Conservation (phyloP, 164 flowering plant species). For the Amborella trichopoda region DNA sequence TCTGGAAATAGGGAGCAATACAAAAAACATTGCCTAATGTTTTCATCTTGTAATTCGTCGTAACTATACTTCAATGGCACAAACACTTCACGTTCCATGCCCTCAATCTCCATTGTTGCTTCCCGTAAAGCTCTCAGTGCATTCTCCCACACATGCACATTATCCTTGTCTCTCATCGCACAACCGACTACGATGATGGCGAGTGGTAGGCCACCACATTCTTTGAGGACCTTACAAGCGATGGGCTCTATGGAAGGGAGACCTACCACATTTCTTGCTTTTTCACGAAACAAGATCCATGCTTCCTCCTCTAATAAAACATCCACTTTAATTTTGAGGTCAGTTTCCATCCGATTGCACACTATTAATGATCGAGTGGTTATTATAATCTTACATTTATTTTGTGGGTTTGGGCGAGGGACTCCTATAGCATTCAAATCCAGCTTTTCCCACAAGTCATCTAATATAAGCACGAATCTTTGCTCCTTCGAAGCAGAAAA, state of each 20-base stretch:
- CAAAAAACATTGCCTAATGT: slow-evolving; percentile 1
- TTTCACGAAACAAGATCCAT: slow-evolving; percentile 4
- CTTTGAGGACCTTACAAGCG: slow-evolving; percentile 1
- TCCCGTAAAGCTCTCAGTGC: slow-evolving; percentile 1
- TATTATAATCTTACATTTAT: slow-evolving; percentile 2
- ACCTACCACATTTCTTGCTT: slow-evolving; percentile 1
- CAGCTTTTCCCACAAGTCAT: slow-evolving; percentile 5
- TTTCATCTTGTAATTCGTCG: not conserved
- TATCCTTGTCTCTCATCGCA: slow-evolving; percentile 5
- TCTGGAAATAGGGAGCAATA: slow-evolving; percentile 4
- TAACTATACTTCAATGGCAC: slow-evolving; percentile 1
- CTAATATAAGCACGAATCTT: slow-evolving; percentile 3
- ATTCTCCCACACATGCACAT: slow-evolving; percentile 3
- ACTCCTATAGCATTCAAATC: slow-evolving; percentile 3
- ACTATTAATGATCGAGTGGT: slow-evolving; percentile 5
- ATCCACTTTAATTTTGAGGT: slow-evolving; percentile 2
- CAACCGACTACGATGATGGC: slow-evolving; percentile 6
- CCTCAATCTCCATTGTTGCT: not conserved
- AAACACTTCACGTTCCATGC: slow-evolving; percentile 3
- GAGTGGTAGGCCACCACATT: slow-evolving; percentile 8
- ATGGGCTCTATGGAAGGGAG: not conserved
- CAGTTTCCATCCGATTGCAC: slow-evolving; percentile 4
- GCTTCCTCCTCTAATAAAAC: not conserved
- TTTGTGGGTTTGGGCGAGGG: slow-evolving; percentile 1
- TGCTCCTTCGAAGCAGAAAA: slow-evolving; percentile 1